A percentile compares a stretch with the other conserved stretches of the same genome.
These are phyloP conservation scores for Fraxinus latifolia DNA, from an alignment of 305 asterid genomes.

Conservation along the genomic window DNA sequence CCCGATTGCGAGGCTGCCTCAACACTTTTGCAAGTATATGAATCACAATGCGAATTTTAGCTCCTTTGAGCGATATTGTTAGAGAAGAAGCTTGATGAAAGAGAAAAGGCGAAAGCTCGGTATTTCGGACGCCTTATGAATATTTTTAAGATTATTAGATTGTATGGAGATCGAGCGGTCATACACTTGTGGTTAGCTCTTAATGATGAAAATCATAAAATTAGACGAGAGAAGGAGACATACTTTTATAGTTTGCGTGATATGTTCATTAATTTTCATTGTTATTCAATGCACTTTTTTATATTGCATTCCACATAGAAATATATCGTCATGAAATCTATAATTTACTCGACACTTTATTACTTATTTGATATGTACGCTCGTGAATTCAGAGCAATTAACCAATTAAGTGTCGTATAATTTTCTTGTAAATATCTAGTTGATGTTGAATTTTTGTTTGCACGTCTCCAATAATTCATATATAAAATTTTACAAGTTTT, in stretches of 20 bases:
- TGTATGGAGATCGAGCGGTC: background rate
- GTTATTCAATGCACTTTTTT: background rate
- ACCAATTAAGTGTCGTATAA: background rate
- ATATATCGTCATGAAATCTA: too few relatives aligned
- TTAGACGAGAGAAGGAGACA: background rate
- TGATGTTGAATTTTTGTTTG: background rate
- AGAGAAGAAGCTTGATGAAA: background rate
- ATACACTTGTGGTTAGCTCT: background rate
- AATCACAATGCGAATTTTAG: background rate
- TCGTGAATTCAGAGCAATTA: too few relatives aligned
- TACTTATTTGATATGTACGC: background rate
- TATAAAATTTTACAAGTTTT: background rate
- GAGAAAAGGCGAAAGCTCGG: background rate
- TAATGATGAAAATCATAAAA: background rate
- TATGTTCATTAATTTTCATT: background rate
- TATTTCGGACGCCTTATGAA: background rate
- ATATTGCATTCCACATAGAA: background rate
- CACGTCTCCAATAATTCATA: slow-evolving; percentile 1
- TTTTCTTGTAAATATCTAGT: background rate
- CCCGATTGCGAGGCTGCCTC: background rate
- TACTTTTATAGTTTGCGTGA: background rate
- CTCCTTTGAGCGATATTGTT: background rate
- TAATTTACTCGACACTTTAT: background rate
- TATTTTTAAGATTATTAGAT: background rate
- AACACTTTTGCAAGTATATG: background rate